Percentiles rank a stretch among this genome's conserved stretches.
Evolutionary conservation across 192 early-diverging fungal species (phyloP).

Genomic region (Coemansia sp.): DNA sequence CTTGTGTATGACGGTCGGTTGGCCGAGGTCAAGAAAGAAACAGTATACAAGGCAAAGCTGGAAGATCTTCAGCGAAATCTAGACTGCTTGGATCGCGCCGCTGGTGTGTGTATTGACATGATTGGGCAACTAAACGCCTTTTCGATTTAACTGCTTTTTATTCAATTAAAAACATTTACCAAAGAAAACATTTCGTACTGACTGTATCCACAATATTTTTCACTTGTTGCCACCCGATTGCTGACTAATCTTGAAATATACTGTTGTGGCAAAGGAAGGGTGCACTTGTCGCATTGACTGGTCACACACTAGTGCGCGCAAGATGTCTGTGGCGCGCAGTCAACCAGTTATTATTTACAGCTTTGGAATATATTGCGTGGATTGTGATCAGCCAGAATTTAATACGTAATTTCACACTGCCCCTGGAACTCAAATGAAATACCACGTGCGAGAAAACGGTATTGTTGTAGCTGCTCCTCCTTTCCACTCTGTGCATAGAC

Average conservation of each 20-base stretch:
- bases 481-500: not conserved
- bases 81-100: constrained; percentile 17
- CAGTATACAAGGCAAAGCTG: constrained; percentile 24
- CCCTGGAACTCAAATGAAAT: constrained; percentile 4
- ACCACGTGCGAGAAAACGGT: constrained; percentile 5
- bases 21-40: constrained; percentile 40
- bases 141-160: constrained; percentile 8
- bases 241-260: not conserved
- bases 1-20: constrained; percentile 36
- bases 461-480: not conserved
- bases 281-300: not conserved
- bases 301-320: constrained; percentile 3
- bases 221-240: not conserved
- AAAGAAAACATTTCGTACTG: too few species aligned
- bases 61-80: constrained; percentile 13
- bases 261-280: not conserved
- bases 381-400: too few species aligned
- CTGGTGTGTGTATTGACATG: constrained; percentile 28
- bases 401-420: not conserved
- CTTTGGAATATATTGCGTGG: not conserved
- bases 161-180: not conserved
- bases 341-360: not conserved
- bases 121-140: constrained; percentile 46
- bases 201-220: not conserved
- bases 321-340: constrained; percentile 1